Evolutionary conservation across 2,329 filamentous ascomycete species (phyloP).

Genomic region (Trichoderma lentiforme): DNA sequence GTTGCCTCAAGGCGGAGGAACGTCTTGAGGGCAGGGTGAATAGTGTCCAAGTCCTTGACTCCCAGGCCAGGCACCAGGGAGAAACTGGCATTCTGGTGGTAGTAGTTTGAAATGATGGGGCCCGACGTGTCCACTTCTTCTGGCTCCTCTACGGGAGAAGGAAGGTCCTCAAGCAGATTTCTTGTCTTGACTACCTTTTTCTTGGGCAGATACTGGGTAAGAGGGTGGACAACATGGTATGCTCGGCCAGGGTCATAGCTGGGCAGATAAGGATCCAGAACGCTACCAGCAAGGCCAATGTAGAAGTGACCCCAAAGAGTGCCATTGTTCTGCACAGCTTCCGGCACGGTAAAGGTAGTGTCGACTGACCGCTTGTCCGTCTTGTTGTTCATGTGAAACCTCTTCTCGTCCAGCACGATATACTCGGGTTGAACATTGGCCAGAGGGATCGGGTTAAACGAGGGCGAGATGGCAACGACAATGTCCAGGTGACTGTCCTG

Average conservation of each 20-base stretch:
- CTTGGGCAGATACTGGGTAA: slow-evolving; percentile 87
- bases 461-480: slow-evolving; percentile 77
- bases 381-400: slow-evolving; percentile 74
- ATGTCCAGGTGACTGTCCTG: slow-evolving; percentile 76
- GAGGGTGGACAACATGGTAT: slow-evolving; percentile 76
- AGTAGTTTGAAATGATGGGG: slow-evolving; percentile 78
- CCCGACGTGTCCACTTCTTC: slow-evolving; percentile 53
- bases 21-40: slow-evolving; percentile 72
- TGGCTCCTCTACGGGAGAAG: slow-evolving; percentile 40
- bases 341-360: slow-evolving; percentile 73
- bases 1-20: slow-evolving; percentile 77
- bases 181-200: slow-evolving; percentile 87
- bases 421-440: slow-evolving; percentile 62
- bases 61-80: slow-evolving; percentile 81
- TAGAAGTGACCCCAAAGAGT: slow-evolving; percentile 96
- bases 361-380: slow-evolving; percentile 75
- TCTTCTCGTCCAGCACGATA: slow-evolving; percentile 74
- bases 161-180: slow-evolving; percentile 67
- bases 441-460: slow-evolving; percentile 65
- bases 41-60: slow-evolving; percentile 59
- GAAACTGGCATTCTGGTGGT: slow-evolving; percentile 91
- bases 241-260: slow-evolving; percentile 73
- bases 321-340: slow-evolving; percentile 81
- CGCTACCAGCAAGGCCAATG: slow-evolving; percentile 70
- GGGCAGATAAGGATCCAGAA: slow-evolving; percentile 69